Percentiles rank a stretch among this genome's conserved stretches.
phyloP scores from a whole-genome alignment of 1,284 basidiomycete genomes.

The Moesziomyces antarcticus region DNA sequence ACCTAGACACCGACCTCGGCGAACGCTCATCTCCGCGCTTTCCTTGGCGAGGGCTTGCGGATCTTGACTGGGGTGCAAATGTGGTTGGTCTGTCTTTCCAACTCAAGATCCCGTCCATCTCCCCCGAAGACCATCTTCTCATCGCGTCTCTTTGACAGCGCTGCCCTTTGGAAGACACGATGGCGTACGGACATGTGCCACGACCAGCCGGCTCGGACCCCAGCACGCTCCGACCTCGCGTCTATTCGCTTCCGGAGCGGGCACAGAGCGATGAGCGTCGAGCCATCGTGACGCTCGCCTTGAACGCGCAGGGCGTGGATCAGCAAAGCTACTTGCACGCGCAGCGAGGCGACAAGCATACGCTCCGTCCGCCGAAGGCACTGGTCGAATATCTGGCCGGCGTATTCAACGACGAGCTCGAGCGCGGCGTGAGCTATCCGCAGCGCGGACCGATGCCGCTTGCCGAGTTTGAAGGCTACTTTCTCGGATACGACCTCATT shows the following conservation, averaged over 20 bases:
- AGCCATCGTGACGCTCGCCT: slow-evolving; percentile 37
- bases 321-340: slow-evolving; percentile 8
- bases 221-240: slow-evolving; percentile 32
- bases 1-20: not conserved
- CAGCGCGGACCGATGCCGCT: slow-evolving; percentile 46
- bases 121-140: too few species aligned
- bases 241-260: slow-evolving; percentile 40
- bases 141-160: not conserved
- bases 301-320: slow-evolving; percentile 29
- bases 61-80: too few species aligned
- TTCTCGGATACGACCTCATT: slow-evolving; percentile 47
- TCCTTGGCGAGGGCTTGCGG: too few species aligned
- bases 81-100: too few species aligned
- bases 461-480: slow-evolving; percentile 51
- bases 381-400: slow-evolving; percentile 31
- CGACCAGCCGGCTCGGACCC: slow-evolving; percentile 44
- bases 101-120: too few species aligned
- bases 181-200: slow-evolving; percentile 55
- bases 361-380: slow-evolving; percentile 15
- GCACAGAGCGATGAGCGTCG: slow-evolving; percentile 27
- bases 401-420: slow-evolving; percentile 55
- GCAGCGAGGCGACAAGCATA: not conserved
- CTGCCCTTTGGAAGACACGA: slow-evolving; percentile 1
- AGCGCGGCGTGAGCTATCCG: slow-evolving; percentile 53
- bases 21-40: not conserved